Conservation (phyloP, 495 filamentous ascomycete species). For the Lineolata rhizophorae region DNA sequence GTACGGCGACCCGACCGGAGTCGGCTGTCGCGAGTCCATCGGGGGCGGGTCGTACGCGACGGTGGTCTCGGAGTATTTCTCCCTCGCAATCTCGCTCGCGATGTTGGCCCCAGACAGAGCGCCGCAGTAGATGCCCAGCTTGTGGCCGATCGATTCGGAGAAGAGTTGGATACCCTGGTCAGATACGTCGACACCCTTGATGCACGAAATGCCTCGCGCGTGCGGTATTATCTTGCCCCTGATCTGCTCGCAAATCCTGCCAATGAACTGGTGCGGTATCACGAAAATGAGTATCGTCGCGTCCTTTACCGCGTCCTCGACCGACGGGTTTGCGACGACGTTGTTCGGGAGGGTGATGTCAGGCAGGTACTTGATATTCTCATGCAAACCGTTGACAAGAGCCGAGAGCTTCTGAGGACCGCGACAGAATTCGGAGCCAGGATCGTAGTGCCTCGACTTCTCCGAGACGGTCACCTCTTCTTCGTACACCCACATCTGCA, state of each 20-base stretch:
- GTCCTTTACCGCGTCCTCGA: slow-evolving; percentile 59
- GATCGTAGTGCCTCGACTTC: slow-evolving; percentile 22
- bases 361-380: slow-evolving; percentile 95
- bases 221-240: slow-evolving; percentile 77
- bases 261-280: slow-evolving; percentile 94
- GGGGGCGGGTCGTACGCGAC: slow-evolving; percentile 86
- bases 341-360: slow-evolving; percentile 65
- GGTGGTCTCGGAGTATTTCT: slow-evolving; percentile 93
- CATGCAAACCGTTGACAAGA: slow-evolving; percentile 79
- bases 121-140: slow-evolving; percentile 88
- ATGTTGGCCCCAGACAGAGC: slow-evolving; percentile 95
- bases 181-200: slow-evolving; percentile 89
- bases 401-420: slow-evolving; percentile 65
- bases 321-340: slow-evolving; percentile 71
- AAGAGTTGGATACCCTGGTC: slow-evolving; percentile 66
- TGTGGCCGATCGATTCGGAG: slow-evolving; percentile 81
- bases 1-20: slow-evolving; percentile 26
- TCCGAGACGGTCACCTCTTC: slow-evolving; percentile 60
- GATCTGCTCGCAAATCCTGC: slow-evolving; percentile 62
- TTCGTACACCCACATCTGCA: slow-evolving; percentile 96
- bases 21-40: slow-evolving; percentile 52
- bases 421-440: slow-evolving; percentile 28
- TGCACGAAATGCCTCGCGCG: slow-evolving; percentile 87
- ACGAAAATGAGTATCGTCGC: slow-evolving; percentile 88
- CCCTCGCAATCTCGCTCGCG: slow-evolving; percentile 77